Evolutionary conservation across 306 rosid genomes (phyloP).

Genomic region (Rubus idaeus): DNA sequence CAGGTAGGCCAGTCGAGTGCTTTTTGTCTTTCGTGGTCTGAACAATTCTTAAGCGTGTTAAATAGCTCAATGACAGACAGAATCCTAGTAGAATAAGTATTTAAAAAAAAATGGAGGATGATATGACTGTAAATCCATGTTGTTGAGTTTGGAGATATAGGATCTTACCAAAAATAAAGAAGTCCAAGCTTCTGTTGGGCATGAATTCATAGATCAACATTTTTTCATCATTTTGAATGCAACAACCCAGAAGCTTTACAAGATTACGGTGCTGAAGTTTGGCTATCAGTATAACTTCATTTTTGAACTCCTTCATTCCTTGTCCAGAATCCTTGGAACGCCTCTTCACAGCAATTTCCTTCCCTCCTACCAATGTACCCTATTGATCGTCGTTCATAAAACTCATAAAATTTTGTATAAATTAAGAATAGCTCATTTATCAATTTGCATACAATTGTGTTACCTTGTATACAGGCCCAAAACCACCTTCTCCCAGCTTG

Average conservation of each 20-base stretch:
- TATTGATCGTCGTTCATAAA: neutral
- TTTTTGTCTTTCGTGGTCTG: neutral
- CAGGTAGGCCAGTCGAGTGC: constrained; percentile 25
- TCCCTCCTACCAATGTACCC: constrained; percentile 5
- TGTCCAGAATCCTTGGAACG: constrained; percentile 15
- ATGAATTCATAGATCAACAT: constrained; percentile 44
- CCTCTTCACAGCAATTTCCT: constrained; percentile 4
- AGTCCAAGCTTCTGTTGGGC: constrained; percentile 49
- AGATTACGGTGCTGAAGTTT: constrained; percentile 43
- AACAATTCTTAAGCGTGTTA: neutral
- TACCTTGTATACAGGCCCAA: constrained; percentile 32
- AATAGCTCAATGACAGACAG: neutral
- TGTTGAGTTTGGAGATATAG: neutral
- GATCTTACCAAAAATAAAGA: constrained; percentile 38
- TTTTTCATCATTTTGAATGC: constrained; percentile 34
- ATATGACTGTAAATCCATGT: neutral
- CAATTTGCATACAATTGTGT: neutral
- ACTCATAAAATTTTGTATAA: neutral
- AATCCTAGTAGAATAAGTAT: neutral
- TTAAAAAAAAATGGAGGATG: neutral
- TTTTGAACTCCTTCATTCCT: constrained; percentile 23
- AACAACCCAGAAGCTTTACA: constrained; percentile 40
- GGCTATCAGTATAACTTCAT: constrained; percentile 20
- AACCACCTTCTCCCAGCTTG: constrained; percentile 20
- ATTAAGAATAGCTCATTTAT: neutral